These are phyloP conservation scores for Monosporascus sp. DNA, from an alignment of 2,329 filamentous ascomycete genomes.

Conservation along the genomic window DNA sequence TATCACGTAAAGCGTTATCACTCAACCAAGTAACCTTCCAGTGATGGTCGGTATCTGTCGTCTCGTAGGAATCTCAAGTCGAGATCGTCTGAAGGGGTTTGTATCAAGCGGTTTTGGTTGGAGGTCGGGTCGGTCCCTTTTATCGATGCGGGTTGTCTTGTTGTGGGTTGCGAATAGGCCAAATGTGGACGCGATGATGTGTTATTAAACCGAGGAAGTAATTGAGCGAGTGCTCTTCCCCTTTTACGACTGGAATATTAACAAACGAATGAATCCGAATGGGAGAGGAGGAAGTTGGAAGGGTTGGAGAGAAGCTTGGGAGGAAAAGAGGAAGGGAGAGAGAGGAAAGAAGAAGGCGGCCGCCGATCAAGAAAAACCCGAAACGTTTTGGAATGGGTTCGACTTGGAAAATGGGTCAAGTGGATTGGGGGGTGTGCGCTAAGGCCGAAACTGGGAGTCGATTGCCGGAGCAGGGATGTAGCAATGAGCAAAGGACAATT, in stretches of 20 bases:
- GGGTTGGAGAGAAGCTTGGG: slow-evolving; percentile 12
- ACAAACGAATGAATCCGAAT: slow-evolving; percentile 34
- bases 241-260: slow-evolving; percentile 26
- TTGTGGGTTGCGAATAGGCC: slow-evolving; percentile 8
- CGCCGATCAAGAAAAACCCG: slow-evolving; percentile 28
- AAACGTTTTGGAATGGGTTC: slow-evolving; percentile 30
- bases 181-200: slow-evolving; percentile 9
- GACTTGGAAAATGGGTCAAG: slow-evolving; percentile 21
- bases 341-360: slow-evolving; percentile 18
- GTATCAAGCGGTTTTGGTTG: background rate
- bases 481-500: slow-evolving; percentile 20
- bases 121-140: background rate
- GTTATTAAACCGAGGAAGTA: slow-evolving; percentile 31
- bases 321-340: slow-evolving; percentile 15
- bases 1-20: background rate
- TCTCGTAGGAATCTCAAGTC: background rate
- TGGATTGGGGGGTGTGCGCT: slow-evolving; percentile 12
- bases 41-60: background rate
- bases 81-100: background rate
- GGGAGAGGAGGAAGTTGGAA: slow-evolving; percentile 14
- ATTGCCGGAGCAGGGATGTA: slow-evolving; percentile 11
- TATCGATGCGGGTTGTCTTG: slow-evolving; percentile 1
- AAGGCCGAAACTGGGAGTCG: background rate
- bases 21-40: background rate
- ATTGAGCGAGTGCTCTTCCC: slow-evolving; percentile 29